These are phyloP conservation scores for Phytophthora agathidicida DNA, from an alignment of 352 stramenopile genomes.

Conservation along the genomic window DNA sequence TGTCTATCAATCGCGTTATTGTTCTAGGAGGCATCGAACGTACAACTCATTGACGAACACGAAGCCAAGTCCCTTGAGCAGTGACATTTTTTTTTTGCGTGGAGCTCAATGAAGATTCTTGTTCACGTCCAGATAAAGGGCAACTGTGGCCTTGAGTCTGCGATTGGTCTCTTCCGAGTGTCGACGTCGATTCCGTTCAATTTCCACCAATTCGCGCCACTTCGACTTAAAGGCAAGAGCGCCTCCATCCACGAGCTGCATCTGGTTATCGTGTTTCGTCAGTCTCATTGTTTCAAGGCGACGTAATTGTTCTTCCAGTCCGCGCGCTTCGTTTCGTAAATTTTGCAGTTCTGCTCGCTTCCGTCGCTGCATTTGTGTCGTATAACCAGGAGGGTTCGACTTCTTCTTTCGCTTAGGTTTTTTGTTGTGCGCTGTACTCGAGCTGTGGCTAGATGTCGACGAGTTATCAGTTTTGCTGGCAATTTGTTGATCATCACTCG, in stretches of 20 bases:
- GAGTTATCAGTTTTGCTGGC: too few species aligned
- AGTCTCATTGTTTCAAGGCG: constrained; percentile 2
- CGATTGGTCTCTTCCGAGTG: constrained; percentile 30
- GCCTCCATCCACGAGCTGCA: background rate
- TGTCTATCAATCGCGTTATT: constrained; percentile 14
- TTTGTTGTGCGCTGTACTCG: background rate
- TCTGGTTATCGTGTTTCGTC: background rate
- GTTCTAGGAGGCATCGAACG: constrained; percentile 18
- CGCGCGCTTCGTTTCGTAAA: constrained; percentile 19
- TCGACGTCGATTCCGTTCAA: constrained; percentile 8
- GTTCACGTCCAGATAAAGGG: constrained; percentile 12
- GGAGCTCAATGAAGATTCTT: constrained; percentile 12
- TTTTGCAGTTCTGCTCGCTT: constrained; percentile 30
- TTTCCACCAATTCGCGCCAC: constrained; percentile 13
- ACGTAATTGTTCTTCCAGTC: constrained; percentile 12
- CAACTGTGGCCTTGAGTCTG: constrained; percentile 17
- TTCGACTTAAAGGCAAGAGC: background rate
- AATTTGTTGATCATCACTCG: background rate
- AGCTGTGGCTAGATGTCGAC: too few species aligned
- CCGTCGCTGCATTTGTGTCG: constrained; percentile 17
- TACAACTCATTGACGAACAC: constrained; percentile 9
- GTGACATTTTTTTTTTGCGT: constrained; percentile 28
- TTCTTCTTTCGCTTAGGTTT: constrained; percentile 7
- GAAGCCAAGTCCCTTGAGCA: constrained; percentile 15
- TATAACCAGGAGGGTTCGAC: constrained; percentile 16